Evolutionary conservation across 2,329 filamentous ascomycete species (phyloP).

Genomic region (Cladosporium sp.): DNA sequence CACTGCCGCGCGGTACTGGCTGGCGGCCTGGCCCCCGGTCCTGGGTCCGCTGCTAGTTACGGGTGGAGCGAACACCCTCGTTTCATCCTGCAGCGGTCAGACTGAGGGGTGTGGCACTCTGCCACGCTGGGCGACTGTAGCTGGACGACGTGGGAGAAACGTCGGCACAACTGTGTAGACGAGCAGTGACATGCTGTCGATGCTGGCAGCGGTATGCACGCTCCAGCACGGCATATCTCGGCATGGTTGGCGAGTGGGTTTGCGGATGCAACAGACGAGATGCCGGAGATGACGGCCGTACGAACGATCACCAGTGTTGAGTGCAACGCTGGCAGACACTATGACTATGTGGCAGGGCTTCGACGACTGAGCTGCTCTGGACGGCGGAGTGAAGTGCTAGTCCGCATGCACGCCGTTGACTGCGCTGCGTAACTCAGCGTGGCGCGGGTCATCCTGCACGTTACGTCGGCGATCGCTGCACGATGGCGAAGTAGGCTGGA

Average conservation of each 20-base stretch:
- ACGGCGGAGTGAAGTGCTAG: not conserved
- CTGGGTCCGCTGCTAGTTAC: not conserved
- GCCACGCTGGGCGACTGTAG: not conserved
- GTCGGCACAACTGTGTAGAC: not conserved
- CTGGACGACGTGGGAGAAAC: not conserved
- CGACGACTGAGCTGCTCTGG: not conserved
- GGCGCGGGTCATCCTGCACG: conserved; percentile 3
- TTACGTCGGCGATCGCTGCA: conserved; percentile 8
- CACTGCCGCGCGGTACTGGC: not conserved
- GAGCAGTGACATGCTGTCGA: not conserved
- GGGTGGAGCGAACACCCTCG: not conserved
- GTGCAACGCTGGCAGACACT: not conserved
- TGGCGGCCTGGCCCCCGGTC: not conserved
- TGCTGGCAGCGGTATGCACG: not conserved
- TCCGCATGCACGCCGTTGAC: not conserved
- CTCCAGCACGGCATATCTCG: not conserved
- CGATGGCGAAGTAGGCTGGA: conserved; percentile 1
- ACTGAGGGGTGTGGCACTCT: not conserved
- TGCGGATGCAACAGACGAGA: not conserved
- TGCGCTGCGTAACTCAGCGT: conserved; percentile 5
- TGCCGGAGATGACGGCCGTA: conserved; percentile 7
- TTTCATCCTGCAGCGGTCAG: not conserved
- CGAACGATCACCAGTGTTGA: not conserved
- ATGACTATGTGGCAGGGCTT: not conserved
- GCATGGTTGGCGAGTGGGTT: not conserved